phyloP scores from a whole-genome alignment of 306 rosid genomes.

The Pachyrhizus erosus region DNA sequence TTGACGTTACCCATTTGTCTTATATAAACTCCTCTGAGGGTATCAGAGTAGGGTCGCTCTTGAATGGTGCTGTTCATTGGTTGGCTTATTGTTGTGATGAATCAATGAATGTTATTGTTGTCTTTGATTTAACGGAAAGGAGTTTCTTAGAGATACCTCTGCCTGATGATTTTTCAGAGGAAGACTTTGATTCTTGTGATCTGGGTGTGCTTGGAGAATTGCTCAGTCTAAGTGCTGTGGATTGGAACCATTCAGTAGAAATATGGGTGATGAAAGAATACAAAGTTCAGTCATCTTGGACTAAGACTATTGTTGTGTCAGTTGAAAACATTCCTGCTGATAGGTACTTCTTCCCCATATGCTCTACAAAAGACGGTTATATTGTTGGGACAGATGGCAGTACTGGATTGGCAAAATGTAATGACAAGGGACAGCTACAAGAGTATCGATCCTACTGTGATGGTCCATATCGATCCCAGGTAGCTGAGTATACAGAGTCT shows the following conservation, averaged over 20 bases:
- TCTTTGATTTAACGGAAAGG: neutral
- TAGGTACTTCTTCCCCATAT: neutral
- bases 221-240: neutral
- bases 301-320: conserved; percentile 1
- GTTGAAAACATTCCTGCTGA: neutral
- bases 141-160: neutral
- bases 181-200: neutral
- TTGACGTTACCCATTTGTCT: no score
- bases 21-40: no score
- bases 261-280: conserved; percentile 2
- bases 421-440: neutral
- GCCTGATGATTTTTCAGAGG: neutral
- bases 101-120: no score
- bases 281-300: neutral
- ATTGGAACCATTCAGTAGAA: neutral
- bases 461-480: neutral
- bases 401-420: neutral
- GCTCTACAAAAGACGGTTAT: neutral
- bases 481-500: neutral
- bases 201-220: neutral
- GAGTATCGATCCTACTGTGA: neutral
- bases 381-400: neutral
- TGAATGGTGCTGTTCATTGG: no score
- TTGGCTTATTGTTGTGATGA: no score
- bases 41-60: no score